Percentiles rank a stretch among this genome's conserved stretches.
These are phyloP conservation scores for Amphicarpaea edgeworthii DNA, from an alignment of 306 rosid genomes.

Conservation along the genomic window DNA sequence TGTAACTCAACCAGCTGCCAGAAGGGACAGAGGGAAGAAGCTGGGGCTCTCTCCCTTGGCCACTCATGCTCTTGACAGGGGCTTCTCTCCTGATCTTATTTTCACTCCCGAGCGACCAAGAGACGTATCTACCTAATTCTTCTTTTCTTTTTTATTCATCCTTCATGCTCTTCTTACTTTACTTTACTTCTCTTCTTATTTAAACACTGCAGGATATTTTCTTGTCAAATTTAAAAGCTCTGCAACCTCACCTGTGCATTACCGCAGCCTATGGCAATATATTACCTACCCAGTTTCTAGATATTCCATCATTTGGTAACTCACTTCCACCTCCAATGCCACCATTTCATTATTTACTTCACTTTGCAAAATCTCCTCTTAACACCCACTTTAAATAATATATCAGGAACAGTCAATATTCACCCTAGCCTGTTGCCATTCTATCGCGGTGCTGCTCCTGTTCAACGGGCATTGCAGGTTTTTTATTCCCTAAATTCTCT, in stretches of 20 bases:
- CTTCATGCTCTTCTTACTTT: not conserved
- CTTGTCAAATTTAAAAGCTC: slow-evolving; percentile 71
- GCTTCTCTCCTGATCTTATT: slow-evolving; percentile 78
- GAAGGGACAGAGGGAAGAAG: slow-evolving; percentile 82
- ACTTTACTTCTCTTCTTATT: not conserved
- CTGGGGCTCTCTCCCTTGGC: slow-evolving; percentile 83
- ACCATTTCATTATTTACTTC: no score
- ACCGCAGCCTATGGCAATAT: slow-evolving; percentile 62
- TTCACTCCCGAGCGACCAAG: slow-evolving; percentile 83
- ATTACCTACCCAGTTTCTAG: slow-evolving; percentile 54
- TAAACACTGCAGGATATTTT: slow-evolving; percentile 62
- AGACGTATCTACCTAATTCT: slow-evolving; percentile 52
- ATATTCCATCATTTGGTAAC: slow-evolving; percentile 64
- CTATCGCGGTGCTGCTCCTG: slow-evolving; percentile 98
- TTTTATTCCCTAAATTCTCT: not conserved
- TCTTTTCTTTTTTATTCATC: not conserved
- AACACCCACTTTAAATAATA: no score
- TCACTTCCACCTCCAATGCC: not conserved
- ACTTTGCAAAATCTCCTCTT: not conserved
- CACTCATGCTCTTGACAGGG: slow-evolving; percentile 74
- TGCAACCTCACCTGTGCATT: slow-evolving; percentile 82
- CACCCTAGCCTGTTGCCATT: slow-evolving; percentile 90
- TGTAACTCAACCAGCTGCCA: slow-evolving; percentile 88
- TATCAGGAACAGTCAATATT: slow-evolving; percentile 92
- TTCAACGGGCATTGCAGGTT: slow-evolving; percentile 95